These are phyloP conservation scores for Jackrogersella multiformis DNA, from an alignment of 495 filamentous ascomycete species.

Conservation along the genomic window DNA sequence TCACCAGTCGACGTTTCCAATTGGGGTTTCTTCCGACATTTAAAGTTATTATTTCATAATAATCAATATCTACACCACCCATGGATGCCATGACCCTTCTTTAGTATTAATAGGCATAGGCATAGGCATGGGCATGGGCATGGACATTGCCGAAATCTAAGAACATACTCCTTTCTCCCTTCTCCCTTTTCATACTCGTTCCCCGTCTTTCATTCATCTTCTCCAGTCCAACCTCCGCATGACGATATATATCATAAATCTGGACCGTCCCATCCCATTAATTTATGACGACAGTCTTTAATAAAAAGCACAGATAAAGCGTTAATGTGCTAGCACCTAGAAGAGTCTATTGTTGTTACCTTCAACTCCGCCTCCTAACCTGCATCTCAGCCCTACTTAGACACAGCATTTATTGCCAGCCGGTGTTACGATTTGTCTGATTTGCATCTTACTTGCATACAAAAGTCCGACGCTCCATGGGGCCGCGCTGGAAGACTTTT, in stretches of 20 bases:
- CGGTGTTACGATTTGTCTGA: constrained; percentile 21
- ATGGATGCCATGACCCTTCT: constrained; percentile 37
- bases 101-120: constrained; percentile 34
- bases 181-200: constrained; percentile 18
- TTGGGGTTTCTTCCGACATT: constrained; percentile 38
- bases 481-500: constrained; percentile 7
- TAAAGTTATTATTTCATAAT: neutral
- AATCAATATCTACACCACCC: constrained; percentile 35
- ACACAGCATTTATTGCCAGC: constrained; percentile 14
- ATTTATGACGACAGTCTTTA: constrained; percentile 38
- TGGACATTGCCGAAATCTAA: constrained; percentile 35
- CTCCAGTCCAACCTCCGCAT: constrained; percentile 8
- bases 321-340: constrained; percentile 22
- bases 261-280: neutral
- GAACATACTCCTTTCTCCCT: constrained; percentile 12
- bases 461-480: constrained; percentile 13
- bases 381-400: constrained; percentile 29
- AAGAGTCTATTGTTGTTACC: constrained; percentile 16
- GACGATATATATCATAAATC: constrained; percentile 28
- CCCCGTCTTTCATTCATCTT: constrained; percentile 12
- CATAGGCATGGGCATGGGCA: too few species aligned
- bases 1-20: constrained; percentile 26
- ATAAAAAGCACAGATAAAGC: constrained; percentile 27
- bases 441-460: constrained; percentile 34
- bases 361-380: constrained; percentile 27